A percentile compares a stretch with the other conserved stretches of the same genome.
Conservation (phyloP, 495 filamentous ascomycete species). For the Xylaria acuta region DNA sequence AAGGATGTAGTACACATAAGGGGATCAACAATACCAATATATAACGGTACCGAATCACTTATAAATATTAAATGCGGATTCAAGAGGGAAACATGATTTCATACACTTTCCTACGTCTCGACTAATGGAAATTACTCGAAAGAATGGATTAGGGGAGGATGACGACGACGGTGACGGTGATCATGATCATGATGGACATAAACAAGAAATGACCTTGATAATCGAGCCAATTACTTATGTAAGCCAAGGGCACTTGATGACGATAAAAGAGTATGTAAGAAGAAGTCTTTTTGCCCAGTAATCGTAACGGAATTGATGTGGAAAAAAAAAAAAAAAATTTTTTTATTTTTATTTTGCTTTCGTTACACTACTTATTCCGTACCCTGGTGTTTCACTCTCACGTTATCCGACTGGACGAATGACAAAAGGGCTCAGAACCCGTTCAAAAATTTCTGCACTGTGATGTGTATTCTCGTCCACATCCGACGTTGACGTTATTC, state of each 20-base stretch:
- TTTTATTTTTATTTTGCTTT: not conserved
- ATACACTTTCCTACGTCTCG: not conserved
- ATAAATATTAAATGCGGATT: not conserved
- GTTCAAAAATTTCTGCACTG: conserved; percentile 11
- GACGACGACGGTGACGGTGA: no score
- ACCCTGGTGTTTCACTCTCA: conserved; percentile 5
- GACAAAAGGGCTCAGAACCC: not conserved
- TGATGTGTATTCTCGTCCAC: conserved; percentile 9
- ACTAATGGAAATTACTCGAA: not conserved
- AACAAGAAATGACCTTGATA: not conserved
- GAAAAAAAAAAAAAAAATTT: not conserved
- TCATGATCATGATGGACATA: not conserved
- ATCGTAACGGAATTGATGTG: not conserved
- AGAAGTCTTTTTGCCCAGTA: not conserved
- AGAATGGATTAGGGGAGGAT: not conserved
- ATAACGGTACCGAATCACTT: not conserved
- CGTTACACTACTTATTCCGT: conserved; percentile 6
- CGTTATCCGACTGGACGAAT: not conserved
- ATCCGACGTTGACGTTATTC: not conserved
- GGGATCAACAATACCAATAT: not conserved
- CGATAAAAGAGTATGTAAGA: not conserved
- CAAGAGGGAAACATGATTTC: not conserved
- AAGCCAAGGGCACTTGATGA: conserved; percentile 9
- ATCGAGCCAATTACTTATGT: conserved; percentile 3
- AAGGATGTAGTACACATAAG: not conserved